These are phyloP conservation scores for Coemansia sp. DNA, from an alignment of 192 early-diverging fungal species.

Conservation along the genomic window DNA sequence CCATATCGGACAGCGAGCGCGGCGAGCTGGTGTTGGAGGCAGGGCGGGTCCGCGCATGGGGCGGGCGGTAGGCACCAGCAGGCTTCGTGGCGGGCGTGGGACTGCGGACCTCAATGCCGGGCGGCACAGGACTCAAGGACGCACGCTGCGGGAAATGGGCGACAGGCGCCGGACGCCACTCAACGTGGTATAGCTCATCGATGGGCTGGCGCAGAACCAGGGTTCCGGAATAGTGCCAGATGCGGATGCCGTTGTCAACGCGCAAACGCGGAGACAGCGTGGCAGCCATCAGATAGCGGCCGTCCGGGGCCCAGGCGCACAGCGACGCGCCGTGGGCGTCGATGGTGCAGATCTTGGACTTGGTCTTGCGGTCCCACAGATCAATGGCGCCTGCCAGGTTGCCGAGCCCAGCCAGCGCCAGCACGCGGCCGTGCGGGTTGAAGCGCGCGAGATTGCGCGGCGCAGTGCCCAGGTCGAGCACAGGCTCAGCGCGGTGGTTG, in stretches of 20 bases:
- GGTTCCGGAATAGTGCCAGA: conserved; percentile 94
- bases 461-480: conserved; percentile 82
- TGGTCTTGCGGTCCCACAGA: conserved; percentile 87
- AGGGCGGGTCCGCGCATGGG: conserved; percentile 58
- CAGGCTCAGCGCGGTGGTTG: conserved; percentile 79
- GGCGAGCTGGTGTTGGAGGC: conserved; percentile 23
- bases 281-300: conserved; percentile 88
- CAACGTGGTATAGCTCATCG: conserved; percentile 87
- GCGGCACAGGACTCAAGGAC: conserved; percentile 70
- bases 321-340: conserved; percentile 80
- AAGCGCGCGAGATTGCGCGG: conserved; percentile 88
- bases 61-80: conserved; percentile 69
- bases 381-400: conserved; percentile 93
- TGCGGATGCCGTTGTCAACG: conserved; percentile 95
- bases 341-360: conserved; percentile 80
- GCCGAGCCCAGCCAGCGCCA: conserved; percentile 93
- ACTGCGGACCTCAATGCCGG: conserved; percentile 49
- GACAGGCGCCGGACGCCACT: conserved; percentile 64
- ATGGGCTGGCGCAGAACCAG: conserved; percentile 73
- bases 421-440: conserved; percentile 85
- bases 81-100: conserved; percentile 45
- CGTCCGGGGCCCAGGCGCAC: conserved; percentile 92
- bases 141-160: conserved; percentile 75
- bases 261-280: conserved; percentile 91
- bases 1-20: conserved; percentile 42